A percentile compares a stretch with the other conserved stretches of the same genome.
Conservation (phyloP, 352 stramenopile genomes). For the Phytophthora sansomeana region DNA sequence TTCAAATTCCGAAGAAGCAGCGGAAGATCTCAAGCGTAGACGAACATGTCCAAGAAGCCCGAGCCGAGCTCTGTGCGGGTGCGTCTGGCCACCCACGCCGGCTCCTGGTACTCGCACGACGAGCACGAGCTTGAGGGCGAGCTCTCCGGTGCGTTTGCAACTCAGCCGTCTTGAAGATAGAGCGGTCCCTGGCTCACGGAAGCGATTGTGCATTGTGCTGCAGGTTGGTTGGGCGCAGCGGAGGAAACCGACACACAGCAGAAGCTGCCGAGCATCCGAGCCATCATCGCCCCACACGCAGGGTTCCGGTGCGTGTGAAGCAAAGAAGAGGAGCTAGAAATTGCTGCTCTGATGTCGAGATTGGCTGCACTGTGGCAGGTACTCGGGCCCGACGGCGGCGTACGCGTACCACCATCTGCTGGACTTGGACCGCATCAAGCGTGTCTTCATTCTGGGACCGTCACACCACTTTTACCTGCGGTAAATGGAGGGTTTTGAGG, state of each 20-base stretch:
- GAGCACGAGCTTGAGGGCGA: conserved; percentile 64
- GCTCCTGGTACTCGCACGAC: conserved; percentile 87
- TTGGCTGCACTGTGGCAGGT: conserved; percentile 53
- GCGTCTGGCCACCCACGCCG: conserved; percentile 78
- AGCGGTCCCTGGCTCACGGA: conserved; percentile 3
- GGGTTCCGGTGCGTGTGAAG: conserved; percentile 66
- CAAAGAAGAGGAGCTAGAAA: background rate
- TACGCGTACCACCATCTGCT: conserved; percentile 93
- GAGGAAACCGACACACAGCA: conserved; percentile 46
- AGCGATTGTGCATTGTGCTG: conserved; percentile 2
- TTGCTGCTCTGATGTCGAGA: background rate
- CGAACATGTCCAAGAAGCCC: conserved; percentile 45
- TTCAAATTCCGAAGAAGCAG: conserved; percentile 15
- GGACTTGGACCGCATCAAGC: conserved; percentile 71
- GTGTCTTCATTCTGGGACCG: conserved; percentile 94
- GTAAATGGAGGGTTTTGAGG: conserved; percentile 44
- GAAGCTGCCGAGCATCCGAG: conserved; percentile 56
- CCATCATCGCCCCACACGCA: conserved; percentile 89
- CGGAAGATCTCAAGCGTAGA: conserved; percentile 18
- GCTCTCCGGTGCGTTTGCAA: conserved; percentile 48
- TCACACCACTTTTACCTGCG: conserved; percentile 97
- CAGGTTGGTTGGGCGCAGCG: conserved; percentile 66
- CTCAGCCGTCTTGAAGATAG: conserved; percentile 5
- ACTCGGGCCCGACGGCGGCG: conserved; percentile 94
- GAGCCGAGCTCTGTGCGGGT: conserved; percentile 51